Conservation (phyloP, 208 protist genomes). For the Trypanosoma lewisi region DNA sequence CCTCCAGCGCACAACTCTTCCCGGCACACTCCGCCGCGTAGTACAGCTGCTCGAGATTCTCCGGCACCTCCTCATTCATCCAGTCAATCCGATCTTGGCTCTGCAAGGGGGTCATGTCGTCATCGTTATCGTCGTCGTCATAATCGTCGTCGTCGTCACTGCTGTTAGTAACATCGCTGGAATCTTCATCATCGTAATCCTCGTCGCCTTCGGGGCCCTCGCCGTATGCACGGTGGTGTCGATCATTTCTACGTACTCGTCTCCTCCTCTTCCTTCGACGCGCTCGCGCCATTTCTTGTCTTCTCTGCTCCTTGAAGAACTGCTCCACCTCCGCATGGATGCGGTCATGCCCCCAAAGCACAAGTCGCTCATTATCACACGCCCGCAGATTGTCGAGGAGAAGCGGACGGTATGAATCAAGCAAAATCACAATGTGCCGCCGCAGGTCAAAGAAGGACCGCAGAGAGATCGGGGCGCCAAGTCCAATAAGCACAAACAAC, state of each 20-base stretch:
- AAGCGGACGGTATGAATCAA: slow-evolving; percentile 76
- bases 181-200: slow-evolving; percentile 26
- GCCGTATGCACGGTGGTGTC: slow-evolving; percentile 12
- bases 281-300: slow-evolving; percentile 20
- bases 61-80: slow-evolving; percentile 45
- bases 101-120: slow-evolving; percentile 38
- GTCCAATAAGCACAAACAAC: slow-evolving; percentile 77
- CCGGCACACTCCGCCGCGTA: slow-evolving; percentile 62
- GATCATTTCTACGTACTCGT: slow-evolving; percentile 13
- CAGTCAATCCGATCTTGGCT: slow-evolving; percentile 61
- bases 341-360: slow-evolving; percentile 61
- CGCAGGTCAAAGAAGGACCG: slow-evolving; percentile 60
- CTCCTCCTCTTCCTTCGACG: slow-evolving; percentile 10
- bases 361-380: slow-evolving; percentile 41
- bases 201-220: slow-evolving; percentile 9
- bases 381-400: slow-evolving; percentile 69
- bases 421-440: slow-evolving; percentile 72
- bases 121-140: slow-evolving; percentile 37
- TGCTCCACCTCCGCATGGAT: slow-evolving; percentile 68
- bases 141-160: slow-evolving; percentile 22
- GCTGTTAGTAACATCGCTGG: slow-evolving; percentile 13
- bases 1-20: slow-evolving; percentile 70
- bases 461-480: slow-evolving; percentile 59
- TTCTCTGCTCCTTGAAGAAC: slow-evolving; percentile 59
- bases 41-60: slow-evolving; percentile 56